Evolutionary conservation across 306 rosid species (phyloP).

Genomic region (Cicer pinnatifidum): DNA sequence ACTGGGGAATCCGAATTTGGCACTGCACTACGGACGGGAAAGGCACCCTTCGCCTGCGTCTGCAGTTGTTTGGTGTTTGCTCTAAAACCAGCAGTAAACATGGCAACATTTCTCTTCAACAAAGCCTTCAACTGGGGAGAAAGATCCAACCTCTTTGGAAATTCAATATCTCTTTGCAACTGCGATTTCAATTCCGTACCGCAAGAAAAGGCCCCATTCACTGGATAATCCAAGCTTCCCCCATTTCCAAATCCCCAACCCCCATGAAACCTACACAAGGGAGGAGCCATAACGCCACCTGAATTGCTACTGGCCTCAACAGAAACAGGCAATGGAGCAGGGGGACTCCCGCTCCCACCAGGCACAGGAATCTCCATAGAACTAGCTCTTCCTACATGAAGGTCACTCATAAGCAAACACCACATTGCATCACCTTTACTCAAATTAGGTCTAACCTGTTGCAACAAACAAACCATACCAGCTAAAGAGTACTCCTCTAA

Average conservation of each 20-base stretch:
- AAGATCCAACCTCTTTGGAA: conserved; percentile 89
- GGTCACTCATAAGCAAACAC: conserved; percentile 95
- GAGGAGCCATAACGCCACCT: conserved; percentile 61
- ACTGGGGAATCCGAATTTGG: conserved; percentile 52
- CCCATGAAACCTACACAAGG: conserved; percentile 82
- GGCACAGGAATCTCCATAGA: conserved; percentile 72
- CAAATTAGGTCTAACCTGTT: conserved; percentile 78
- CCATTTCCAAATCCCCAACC: conserved; percentile 93
- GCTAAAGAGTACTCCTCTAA: conserved; percentile 82
- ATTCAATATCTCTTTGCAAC: conserved; percentile 77
- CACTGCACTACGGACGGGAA: conserved; percentile 36
- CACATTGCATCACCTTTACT: conserved; percentile 96
- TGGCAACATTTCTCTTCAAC: conserved; percentile 84
- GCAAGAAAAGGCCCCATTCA: conserved; percentile 57
- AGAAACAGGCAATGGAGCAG: conserved; percentile 46
- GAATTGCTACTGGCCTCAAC: conserved; percentile 54
- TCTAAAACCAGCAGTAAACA: conserved; percentile 95
- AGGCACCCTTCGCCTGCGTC: conserved; percentile 44
- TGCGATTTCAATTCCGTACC: conserved; percentile 63
- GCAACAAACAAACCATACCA: conserved; percentile 85
- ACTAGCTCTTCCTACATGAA: conserved; percentile 88
- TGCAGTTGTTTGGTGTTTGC: conserved; percentile 73
- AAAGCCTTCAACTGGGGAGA: conserved; percentile 85
- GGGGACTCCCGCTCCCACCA: conserved; percentile 42
- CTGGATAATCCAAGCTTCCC: conserved; percentile 64